Evolutionary conservation across 306 rosid species (phyloP), one percentile per base, ranked within the genome.

Genomic region (Gleditsia sinensis): DNA sequence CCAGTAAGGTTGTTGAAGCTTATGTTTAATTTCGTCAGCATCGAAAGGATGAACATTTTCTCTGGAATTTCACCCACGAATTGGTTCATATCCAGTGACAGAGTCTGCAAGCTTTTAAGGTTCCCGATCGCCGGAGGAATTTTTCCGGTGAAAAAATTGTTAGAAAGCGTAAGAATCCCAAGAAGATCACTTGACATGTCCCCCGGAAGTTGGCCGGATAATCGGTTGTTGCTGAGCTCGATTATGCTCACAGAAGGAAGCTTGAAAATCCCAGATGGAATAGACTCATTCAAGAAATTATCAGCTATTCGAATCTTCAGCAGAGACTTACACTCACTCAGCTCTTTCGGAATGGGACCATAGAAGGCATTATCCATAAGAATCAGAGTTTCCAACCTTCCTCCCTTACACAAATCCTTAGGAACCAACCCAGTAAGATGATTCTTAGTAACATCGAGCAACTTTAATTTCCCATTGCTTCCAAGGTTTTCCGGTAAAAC

Each of bases 351-450:
- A n/a, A 94, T 84, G 0, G 88, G 67, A 0, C 98, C 98, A 36
- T 71, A 39, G 66, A 94, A 94, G 78, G 70, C 87, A 63, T 91
- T 94, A 1, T 86, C 81, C 57, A 86, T 75, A 54, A 90, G 58
- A 8, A 94, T 63, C 34, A 90, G 72, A 12, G 60, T 69, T 67
- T 3, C 20, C 43, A 94, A 63, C 33, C 16, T 71, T 27, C 88
- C 85, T 2, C 96, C 89, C 63, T 74, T 81, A 36, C 98, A 94
- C 75, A 94, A 71, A 69, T 78, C 85, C n/a, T 49, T 77, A 0
- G 98, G 98, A 43, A 94, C 79, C 16, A 64, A 55, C 0, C 98
- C 97, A 0, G 94, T 89, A 57, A 94, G 74, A 49, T 83, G 97
- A 72, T 94, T 94, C 0, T 30, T 32, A 0, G 91, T 39, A 1